phyloP scores from a whole-genome alignment of 352 stramenopile species.

The Phytophthora sp. region DNA sequence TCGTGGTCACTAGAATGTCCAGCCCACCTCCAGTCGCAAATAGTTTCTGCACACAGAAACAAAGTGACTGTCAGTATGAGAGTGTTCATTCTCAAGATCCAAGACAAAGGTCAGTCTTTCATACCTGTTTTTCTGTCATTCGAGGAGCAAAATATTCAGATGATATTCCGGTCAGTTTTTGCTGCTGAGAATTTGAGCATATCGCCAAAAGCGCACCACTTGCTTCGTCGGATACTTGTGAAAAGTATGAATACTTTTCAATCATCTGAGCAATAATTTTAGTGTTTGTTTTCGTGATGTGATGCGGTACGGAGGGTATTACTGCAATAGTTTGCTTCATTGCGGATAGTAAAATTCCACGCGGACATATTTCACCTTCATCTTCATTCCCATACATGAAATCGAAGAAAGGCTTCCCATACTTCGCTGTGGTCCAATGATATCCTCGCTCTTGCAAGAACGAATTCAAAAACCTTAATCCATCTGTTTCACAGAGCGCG shows the following conservation, averaged over 20 bases:
- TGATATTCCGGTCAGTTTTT: not conserved
- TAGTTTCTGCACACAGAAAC: conserved; percentile 4
- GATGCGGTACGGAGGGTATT: conserved; percentile 8
- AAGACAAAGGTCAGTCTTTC: not conserved
- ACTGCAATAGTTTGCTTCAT: conserved; percentile 13
- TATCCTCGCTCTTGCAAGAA: conserved; percentile 1
- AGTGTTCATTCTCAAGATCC: not conserved
- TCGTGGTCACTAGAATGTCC: conserved; percentile 7
- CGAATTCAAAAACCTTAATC: conserved; percentile 24
- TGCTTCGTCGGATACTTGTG: conserved; percentile 13
- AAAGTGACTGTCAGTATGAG: not conserved
- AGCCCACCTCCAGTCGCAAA: conserved; percentile 15
- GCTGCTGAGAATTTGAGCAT: conserved; percentile 11
- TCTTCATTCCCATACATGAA: not conserved
- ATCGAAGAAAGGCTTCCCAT: conserved; percentile 12
- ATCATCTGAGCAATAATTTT: conserved; percentile 16
- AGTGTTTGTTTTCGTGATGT: conserved; percentile 26
- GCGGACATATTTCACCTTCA: not conserved
- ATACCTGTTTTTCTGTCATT: conserved; percentile 32
- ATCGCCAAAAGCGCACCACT: conserved; percentile 4
- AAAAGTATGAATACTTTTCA: not conserved
- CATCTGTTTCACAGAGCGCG: conserved; percentile 26
- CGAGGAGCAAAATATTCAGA: not conserved
- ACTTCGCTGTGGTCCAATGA: conserved; percentile 11
- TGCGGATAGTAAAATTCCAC: conserved; percentile 10